Conservation (phyloP, 2,329 filamentous ascomycete species). For the Clarireedia homoeocarpa region DNA sequence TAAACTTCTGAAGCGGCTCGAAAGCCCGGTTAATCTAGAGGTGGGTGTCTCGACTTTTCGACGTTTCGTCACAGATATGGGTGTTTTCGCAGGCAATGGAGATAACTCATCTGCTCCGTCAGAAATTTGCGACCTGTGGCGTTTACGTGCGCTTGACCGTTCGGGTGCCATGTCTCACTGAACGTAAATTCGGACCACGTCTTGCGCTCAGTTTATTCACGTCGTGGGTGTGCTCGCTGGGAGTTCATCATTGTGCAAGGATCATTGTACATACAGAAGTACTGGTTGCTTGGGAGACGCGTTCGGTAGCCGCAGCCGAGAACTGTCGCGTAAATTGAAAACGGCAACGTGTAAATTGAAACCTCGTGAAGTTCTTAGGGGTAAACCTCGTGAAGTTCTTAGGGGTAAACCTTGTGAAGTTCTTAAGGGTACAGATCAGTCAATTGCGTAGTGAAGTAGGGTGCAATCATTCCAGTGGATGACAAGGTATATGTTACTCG, state of each 20-base stretch:
- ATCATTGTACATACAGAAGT: background rate
- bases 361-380: too few relatives aligned
- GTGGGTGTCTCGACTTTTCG: slow-evolving; percentile 3
- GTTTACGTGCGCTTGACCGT: slow-evolving; percentile 7
- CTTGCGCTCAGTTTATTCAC: too few relatives aligned
- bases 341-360: too few relatives aligned
- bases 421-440: too few relatives aligned
- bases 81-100: slow-evolving; percentile 5
- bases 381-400: too few relatives aligned
- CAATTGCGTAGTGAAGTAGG: too few relatives aligned
- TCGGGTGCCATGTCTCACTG: background rate
- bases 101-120: slow-evolving; percentile 6
- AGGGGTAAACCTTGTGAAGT: too few relatives aligned
- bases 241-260: background rate
- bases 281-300: background rate
- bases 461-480: background rate
- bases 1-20: background rate
- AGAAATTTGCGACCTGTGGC: slow-evolving; percentile 6
- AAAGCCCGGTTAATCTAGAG: background rate
- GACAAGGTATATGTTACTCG: background rate
- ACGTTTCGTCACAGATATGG: slow-evolving; percentile 4
- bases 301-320: background rate
- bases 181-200: too few relatives aligned
- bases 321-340: too few relatives aligned
- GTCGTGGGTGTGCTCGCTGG: too few relatives aligned